Conservation (phyloP, 352 stramenopile species). For the Phytophthora boehmeriae region DNA sequence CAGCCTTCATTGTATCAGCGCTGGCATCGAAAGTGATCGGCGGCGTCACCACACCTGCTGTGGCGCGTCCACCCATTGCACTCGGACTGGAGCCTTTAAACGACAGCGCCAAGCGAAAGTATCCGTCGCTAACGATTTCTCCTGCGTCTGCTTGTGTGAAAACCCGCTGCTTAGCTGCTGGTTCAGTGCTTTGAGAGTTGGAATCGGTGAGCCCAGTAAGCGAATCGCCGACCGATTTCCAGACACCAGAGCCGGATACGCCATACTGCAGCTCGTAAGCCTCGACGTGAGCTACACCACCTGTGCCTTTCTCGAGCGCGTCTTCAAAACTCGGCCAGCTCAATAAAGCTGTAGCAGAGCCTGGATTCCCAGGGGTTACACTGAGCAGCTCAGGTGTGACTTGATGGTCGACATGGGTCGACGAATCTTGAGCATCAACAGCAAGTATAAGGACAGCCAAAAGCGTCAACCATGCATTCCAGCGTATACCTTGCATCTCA, state of each 20-base stretch:
- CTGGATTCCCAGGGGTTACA: conserved; percentile 48
- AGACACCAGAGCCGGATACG: conserved; percentile 45
- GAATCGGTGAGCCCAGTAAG: conserved; percentile 37
- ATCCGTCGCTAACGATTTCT: conserved; percentile 51
- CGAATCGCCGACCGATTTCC: conserved; percentile 36
- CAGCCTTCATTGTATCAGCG: conserved; percentile 59
- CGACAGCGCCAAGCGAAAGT: conserved; percentile 57
- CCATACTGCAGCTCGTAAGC: conserved; percentile 66
- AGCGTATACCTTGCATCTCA: conserved; percentile 13
- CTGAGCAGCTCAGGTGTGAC: conserved; percentile 36
- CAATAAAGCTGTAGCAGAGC: conserved; percentile 39
- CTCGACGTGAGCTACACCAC: conserved; percentile 27
- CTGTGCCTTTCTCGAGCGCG: conserved; percentile 12
- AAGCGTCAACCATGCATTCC: not conserved
- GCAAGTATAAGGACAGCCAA: not conserved
- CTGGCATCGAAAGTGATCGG: conserved; percentile 81
- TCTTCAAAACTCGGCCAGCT: conserved; percentile 56
- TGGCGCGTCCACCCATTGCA: conserved; percentile 20
- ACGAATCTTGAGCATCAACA: conserved; percentile 10
- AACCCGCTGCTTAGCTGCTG: conserved; percentile 48
- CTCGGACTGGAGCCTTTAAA: conserved; percentile 40
- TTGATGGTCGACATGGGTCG: conserved; percentile 19
- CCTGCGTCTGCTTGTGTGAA: conserved; percentile 55
- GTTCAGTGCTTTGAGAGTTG: conserved; percentile 31
- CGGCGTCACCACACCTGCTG: conserved; percentile 41